Evolutionary conservation across 1,284 basidiomycete genomes (phyloP).

Genomic region (Ustanciosporium gigantosporum): DNA sequence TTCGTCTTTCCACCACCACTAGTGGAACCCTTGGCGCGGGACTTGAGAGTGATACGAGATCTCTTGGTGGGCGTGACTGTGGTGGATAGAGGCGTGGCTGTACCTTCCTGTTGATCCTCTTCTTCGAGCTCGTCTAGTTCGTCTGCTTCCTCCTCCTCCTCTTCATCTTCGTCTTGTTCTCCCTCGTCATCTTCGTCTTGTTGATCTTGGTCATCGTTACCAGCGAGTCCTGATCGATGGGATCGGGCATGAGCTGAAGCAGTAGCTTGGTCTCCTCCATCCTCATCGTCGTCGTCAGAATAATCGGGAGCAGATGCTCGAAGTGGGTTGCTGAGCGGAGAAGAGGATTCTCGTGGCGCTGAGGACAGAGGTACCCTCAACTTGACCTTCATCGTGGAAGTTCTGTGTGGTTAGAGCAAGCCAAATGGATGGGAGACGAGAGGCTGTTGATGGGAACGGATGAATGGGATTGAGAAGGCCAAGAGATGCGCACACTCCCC

Average conservation of each 20-base stretch:
- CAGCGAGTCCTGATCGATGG: neutral
- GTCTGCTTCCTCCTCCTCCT: slow-evolving; percentile 25
- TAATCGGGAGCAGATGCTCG: slow-evolving; percentile 31
- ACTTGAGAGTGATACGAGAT: slow-evolving; percentile 27
- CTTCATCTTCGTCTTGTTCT: slow-evolving; percentile 17
- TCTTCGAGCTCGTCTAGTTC: slow-evolving; percentile 38
- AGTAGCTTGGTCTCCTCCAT: neutral
- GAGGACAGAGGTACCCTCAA: slow-evolving; percentile 38
- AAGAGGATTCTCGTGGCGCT: slow-evolving; percentile 32
- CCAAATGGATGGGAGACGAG: too few relatives aligned
- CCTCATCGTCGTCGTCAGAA: slow-evolving; percentile 27
- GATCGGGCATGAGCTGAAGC: too few relatives aligned
- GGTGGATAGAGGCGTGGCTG: slow-evolving; percentile 2
- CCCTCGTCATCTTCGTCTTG: slow-evolving; percentile 4
- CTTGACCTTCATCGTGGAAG: slow-evolving; percentile 37
- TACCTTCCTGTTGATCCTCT: slow-evolving; percentile 17
- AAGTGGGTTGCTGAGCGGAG: slow-evolving; percentile 28
- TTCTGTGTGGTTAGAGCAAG: neutral
- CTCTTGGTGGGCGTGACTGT: slow-evolving; percentile 19
- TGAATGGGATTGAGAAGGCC: too few relatives aligned
- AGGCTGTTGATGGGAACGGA: too few relatives aligned
- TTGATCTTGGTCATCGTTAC: neutral
- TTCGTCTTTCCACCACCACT: too few relatives aligned
- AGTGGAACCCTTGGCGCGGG: slow-evolving; percentile 3
- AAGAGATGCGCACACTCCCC: too few relatives aligned